Evolutionary conservation across 139 green algal genomes (phyloP).

Genomic region (Chlorella sp.): DNA sequence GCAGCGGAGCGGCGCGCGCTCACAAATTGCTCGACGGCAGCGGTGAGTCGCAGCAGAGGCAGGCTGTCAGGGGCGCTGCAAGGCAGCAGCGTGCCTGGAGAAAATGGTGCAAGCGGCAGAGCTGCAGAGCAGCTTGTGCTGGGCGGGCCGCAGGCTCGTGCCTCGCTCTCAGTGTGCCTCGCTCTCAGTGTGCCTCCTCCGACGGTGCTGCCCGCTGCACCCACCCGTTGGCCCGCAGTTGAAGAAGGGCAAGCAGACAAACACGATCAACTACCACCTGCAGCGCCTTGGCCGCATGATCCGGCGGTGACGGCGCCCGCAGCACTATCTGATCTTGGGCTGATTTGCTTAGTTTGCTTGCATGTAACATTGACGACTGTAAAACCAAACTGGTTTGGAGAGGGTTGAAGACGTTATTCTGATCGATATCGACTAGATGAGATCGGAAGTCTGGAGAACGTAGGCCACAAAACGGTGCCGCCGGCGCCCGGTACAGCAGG

Average conservation of each 20-base stretch:
- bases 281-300: slow-evolving; percentile 26
- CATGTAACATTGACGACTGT: too few species aligned
- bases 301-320: not conserved
- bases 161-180: too few species aligned
- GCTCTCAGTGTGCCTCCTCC: too few species aligned
- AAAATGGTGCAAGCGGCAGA: not conserved
- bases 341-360: not conserved
- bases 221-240: slow-evolving; percentile 7
- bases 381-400: too few species aligned
- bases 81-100: not conserved
- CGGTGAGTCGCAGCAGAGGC: slow-evolving; percentile 21
- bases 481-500: too few species aligned
- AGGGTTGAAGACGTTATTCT: too few species aligned
- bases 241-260: slow-evolving; percentile 19
- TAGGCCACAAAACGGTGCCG: too few species aligned
- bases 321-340: not conserved
- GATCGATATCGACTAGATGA: too few species aligned
- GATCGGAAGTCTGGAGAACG: too few species aligned
- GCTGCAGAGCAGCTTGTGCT: not conserved
- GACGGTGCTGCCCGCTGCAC: not conserved
- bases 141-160: too few species aligned
- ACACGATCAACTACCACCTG: slow-evolving; percentile 46
- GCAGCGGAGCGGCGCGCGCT: slow-evolving; percentile 22
- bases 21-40: slow-evolving; percentile 35
- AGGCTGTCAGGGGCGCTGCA: not conserved